Conservation (phyloP, 164 flowering plant genomes). For the Warburgia ugandensis region DNA sequence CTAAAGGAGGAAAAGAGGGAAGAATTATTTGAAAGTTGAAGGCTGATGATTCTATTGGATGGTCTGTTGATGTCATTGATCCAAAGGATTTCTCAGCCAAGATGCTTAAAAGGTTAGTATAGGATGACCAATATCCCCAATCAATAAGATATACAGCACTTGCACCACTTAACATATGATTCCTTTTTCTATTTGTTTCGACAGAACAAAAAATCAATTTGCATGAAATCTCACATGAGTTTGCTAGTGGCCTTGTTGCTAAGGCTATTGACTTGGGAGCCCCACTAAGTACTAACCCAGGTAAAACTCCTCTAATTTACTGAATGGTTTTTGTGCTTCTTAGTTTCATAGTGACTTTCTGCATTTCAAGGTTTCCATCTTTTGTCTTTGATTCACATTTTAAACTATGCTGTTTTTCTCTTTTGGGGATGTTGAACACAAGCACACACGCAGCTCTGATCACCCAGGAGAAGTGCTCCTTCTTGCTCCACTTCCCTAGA, state of each 20-base stretch:
- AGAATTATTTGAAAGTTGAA: constrained; percentile 76
- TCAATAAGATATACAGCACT: no score
- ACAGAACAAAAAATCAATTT: constrained; percentile 78
- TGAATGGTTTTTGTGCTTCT: not conserved
- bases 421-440: no score
- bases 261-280: constrained; percentile 63
- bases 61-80: constrained; percentile 92
- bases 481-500: no score
- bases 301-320: constrained; percentile 24
- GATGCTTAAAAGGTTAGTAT: constrained; percentile 71
- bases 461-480: no score
- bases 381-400: no score
- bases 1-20: constrained; percentile 94
- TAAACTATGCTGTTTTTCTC: no score
- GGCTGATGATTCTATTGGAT: constrained; percentile 65
- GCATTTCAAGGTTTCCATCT: no score
- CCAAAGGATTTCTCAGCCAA: constrained; percentile 89
- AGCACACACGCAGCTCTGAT: no score
- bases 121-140: not conserved
- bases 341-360: no score
- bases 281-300: constrained; percentile 84
- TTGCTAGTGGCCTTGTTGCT: constrained; percentile 81
- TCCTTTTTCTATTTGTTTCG: constrained; percentile 5
- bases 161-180: no score
- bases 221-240: constrained; percentile 86